Base-by-base conservation (phyloP, 179 eudicot genomes). In the Silene vulgaris region DNA sequence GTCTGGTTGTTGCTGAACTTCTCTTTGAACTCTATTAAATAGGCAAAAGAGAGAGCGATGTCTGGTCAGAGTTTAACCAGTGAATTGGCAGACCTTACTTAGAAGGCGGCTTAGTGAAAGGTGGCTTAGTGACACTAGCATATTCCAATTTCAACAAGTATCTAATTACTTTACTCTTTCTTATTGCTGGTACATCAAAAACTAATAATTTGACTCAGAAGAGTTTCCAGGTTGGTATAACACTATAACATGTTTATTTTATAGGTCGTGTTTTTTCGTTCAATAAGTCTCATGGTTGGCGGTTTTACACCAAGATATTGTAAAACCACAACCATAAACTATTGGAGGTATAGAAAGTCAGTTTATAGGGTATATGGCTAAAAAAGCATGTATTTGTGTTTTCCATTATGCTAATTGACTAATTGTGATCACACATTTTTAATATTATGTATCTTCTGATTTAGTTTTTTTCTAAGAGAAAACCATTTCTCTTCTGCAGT, bases 401-500 rank as follows among this genome's bases (percentile, higher is more conserved):
- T 50, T 8, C 56, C 13, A 8, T 50, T 50, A 12, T 50, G n/a
- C n/a, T 50, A 50, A 50, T 12, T 13, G n/a, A 13, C 16, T 50
- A 52, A 13, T 52, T 52, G 16, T 52, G n/a, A 16, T 52, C 16
- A 52, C 30, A 20, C 13, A 3, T 6, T 65, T 20, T 74, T 66
- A 65, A 26, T 68, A 52, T 28, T 19, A 21, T 23, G 11, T 50
- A 21, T 45, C 4, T 6, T 76, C 50, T 57, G 28, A 30, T 75
- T 65, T 17, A 17, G 50, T 68, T 16, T 37, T 23, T 77, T 35
- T 23, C 26, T 77, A 26, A 69, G 37, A 52, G 57, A 32, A 17
- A 23, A 29, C 52, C 8, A 0, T 62, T 80, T 60, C 76, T 54
- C 30, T 80, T 80, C 68, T 81, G 82, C 90, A 96, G 99, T 87